Conservation (phyloP, 805 yeast genomes). For the Wickerhamomyces silvicola region DNA sequence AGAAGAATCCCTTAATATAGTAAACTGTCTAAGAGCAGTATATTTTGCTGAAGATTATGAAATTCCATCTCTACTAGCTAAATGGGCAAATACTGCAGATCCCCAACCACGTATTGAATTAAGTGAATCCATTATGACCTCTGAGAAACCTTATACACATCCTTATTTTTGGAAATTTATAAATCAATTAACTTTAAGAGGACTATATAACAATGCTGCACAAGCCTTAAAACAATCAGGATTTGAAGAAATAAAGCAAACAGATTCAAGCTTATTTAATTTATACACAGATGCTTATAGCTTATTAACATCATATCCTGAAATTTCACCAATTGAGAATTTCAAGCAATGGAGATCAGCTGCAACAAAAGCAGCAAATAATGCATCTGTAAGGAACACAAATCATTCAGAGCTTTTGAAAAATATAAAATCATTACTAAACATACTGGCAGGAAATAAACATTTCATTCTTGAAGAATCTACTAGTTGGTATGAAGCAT, state of each 20-base stretch:
- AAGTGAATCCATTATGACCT: conserved; percentile 37
- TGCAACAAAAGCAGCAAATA: conserved; percentile 18
- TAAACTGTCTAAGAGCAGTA: conserved; percentile 53
- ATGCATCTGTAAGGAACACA: conserved; percentile 18
- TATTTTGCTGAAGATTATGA: conserved; percentile 33
- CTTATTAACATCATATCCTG: conserved; percentile 31
- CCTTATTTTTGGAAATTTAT: conserved; percentile 58
- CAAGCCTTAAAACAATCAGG: conserved; percentile 38
- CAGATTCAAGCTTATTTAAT: conserved; percentile 20
- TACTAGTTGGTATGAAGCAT: conserved; percentile 63
- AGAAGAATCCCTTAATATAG: conserved; percentile 42
- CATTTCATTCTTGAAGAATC: conserved; percentile 44
- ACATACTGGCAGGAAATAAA: conserved; percentile 32
- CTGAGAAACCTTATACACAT: conserved; percentile 40
- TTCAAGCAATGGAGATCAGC: conserved; percentile 34
- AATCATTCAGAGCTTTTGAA: conserved; percentile 15
- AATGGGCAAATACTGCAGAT: conserved; percentile 68
- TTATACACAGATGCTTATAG: conserved; percentile 27
- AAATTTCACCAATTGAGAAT: conserved; percentile 19
- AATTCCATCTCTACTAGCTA: conserved; percentile 35
- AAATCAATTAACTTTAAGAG: conserved; percentile 52
- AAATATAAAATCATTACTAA: conserved; percentile 25
- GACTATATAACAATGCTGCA: conserved; percentile 51
- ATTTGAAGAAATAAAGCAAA: conserved; percentile 31
- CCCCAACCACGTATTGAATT: conserved; percentile 54